Base-by-base conservation (phyloP, 2,329 filamentous ascomycete genomes). In the Paraphaeosphaeria sporulosa region DNA sequence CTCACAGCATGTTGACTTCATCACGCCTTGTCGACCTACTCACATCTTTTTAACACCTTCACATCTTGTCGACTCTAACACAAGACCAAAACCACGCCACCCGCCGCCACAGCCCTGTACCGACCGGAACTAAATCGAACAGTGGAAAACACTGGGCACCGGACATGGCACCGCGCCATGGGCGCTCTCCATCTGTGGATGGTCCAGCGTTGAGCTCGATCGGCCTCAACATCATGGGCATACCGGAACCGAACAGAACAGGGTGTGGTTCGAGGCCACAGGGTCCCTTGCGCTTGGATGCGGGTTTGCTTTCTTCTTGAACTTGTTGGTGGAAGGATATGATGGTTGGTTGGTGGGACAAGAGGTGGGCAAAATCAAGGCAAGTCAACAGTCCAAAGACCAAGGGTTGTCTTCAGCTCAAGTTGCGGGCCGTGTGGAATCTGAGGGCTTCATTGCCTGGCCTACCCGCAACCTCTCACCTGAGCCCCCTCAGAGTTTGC, bases 241-340 rank as follows among this genome's bases (percentile, higher is more conserved):
- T 8, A 27, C 25, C 25, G 6, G 25, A 27, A 27, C 30, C 2
- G 30, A 32, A 32, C 30, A 30, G 54, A 47, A 57, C 53, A 60
- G 54, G 58, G 58, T 53, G 53, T 60, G 58, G 54, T 60, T 57
- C 58, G 55, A 60, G 58, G 48, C 58, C 54, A 60, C 53, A 53
- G 53, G 46, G 53, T 42, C 53, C 58, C 52, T 57, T 21, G 46
- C 10, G 58, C 42, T 46, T 43, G 55, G 55, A 57, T 10, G 12
- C 15, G 34, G 19, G 15, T 34, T 49, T 49, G 47, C 5, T 32
- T 34, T 19, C 15, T 27, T 55, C 13, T 17, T 47, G 34, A 25
- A 1, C 34, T 34, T 32, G 27, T 32, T 32, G 30, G 30, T 27
- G 25, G 25, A 27, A 4, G 25, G 25, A 27, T 6, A n/a, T 15